Conservation (phyloP, 2,329 filamentous ascomycete species). For the Fusarium sp. region DNA sequence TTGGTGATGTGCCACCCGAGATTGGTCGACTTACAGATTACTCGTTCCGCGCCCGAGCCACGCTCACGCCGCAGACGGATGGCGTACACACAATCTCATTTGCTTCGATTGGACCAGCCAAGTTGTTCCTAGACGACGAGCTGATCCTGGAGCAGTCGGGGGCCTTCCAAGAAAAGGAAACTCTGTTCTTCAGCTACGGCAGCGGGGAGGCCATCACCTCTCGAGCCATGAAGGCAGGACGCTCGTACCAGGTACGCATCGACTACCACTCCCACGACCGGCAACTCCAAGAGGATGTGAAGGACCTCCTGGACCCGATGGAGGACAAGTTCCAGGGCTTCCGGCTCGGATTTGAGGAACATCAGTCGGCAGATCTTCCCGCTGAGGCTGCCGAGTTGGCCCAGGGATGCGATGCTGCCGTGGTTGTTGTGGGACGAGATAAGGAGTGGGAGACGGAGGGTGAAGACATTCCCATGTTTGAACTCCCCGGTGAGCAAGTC, state of each 20-base stretch:
- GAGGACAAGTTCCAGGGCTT: background rate
- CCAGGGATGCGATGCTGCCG: background rate
- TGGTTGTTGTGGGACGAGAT: background rate
- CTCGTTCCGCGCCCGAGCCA: background rate
- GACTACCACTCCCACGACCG: background rate
- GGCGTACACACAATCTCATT: background rate
- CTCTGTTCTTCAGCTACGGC: background rate
- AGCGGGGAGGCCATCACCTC: background rate
- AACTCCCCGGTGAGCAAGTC: background rate
- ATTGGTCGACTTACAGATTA: background rate
- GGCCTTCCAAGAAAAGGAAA: background rate
- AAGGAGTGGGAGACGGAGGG: conserved; percentile 5
- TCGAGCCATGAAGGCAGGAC: background rate
- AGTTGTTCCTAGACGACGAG: background rate
- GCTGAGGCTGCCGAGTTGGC: background rate
- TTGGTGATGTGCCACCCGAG: background rate
- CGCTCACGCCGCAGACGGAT: background rate
- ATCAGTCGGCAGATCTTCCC: background rate
- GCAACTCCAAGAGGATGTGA: background rate
- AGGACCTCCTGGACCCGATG: background rate
- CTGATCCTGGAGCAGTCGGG: background rate
- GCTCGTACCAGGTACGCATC: background rate
- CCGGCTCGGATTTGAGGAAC: background rate
- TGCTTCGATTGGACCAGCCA: background rate
- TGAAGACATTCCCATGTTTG: background rate